phyloP scores from a whole-genome alignment of 2,329 filamentous ascomycete species.

The Grosmannia penicillata region DNA sequence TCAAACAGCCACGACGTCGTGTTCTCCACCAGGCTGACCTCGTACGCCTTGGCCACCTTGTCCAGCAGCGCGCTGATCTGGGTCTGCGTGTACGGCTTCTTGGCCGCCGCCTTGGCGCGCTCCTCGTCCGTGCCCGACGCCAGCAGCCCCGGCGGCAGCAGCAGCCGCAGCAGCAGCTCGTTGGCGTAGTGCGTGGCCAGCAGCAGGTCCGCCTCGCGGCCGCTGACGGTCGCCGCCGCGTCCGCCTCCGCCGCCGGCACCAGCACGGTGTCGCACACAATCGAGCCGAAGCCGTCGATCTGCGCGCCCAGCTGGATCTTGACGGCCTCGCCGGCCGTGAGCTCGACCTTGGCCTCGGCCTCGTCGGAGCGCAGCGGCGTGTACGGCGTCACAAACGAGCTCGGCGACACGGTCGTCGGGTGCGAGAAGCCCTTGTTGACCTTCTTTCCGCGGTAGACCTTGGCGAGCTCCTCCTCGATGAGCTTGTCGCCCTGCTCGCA shows the following conservation, averaged over 20 bases:
- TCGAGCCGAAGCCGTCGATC: slow-evolving; percentile 88
- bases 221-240: slow-evolving; percentile 47
- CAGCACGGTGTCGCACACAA: slow-evolving; percentile 85
- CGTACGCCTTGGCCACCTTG: slow-evolving; percentile 83
- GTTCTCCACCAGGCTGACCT: slow-evolving; percentile 88
- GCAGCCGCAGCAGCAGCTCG: slow-evolving; percentile 79
- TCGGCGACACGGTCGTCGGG: slow-evolving; percentile 88
- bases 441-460: slow-evolving; percentile 99
- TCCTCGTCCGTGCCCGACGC: slow-evolving; percentile 79
- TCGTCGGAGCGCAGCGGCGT: slow-evolving; percentile 79
- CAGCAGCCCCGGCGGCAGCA: slow-evolving; percentile 80
- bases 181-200: slow-evolving; percentile 91
- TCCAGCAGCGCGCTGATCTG: slow-evolving; percentile 81
- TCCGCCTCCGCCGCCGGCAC: slow-evolving; percentile 42
- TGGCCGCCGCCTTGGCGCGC: slow-evolving; percentile 75
- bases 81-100: slow-evolving; percentile 70
- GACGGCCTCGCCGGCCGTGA: slow-evolving; percentile 76
- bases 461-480: slow-evolving; percentile 79
- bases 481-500: slow-evolving; percentile 95
- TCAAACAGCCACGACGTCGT: slow-evolving; percentile 96
- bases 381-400: slow-evolving; percentile 90
- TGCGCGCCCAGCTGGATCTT: slow-evolving; percentile 99
- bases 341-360: slow-evolving; percentile 63
- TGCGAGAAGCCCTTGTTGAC: slow-evolving; percentile 86
- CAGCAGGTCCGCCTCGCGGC: slow-evolving; percentile 72